Evolutionary conservation across 345 rosid genomes (phyloP).

Genomic region (rapeseed (Brassica napus)): DNA sequence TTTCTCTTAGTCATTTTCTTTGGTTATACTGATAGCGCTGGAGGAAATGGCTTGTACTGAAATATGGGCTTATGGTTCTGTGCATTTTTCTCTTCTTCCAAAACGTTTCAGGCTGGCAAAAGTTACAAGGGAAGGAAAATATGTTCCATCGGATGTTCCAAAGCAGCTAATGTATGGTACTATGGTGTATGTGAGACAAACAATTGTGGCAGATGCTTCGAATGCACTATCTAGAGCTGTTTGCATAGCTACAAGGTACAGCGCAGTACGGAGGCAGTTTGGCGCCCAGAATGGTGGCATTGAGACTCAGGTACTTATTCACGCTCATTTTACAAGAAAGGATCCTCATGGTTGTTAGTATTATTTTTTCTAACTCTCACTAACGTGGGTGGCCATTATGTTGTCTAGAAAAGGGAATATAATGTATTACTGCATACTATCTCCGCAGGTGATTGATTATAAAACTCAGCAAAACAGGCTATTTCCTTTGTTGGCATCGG

Average conservation of each 20-base stretch:
- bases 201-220: constrained; percentile 89
- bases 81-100: constrained; percentile 24
- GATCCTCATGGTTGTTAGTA: constrained; percentile 1
- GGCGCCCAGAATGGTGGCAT: constrained; percentile 67
- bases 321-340: constrained; percentile 10
- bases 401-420: constrained; percentile 9
- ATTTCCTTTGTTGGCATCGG: constrained; percentile 98
- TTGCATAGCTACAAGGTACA: constrained; percentile 96
- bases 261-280: constrained; percentile 97
- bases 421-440: constrained; percentile 15
- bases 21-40: not conserved
- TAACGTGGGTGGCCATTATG: not conserved
- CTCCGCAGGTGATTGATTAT: constrained; percentile 85
- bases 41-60: constrained; percentile 11
- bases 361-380: not conserved
- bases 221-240: constrained; percentile 84
- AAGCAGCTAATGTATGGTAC: constrained; percentile 92
- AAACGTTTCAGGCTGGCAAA: constrained; percentile 69
- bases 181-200: constrained; percentile 88
- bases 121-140: constrained; percentile 92
- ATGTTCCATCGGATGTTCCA: constrained; percentile 75
- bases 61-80: constrained; percentile 3
- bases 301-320: constrained; percentile 76
- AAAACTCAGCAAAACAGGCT: constrained; percentile 96
- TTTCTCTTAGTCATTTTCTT: constrained; percentile 20